phyloP scores from a whole-genome alignment of 192 early-diverging fungal species.

The Coemansia sp. region DNA sequence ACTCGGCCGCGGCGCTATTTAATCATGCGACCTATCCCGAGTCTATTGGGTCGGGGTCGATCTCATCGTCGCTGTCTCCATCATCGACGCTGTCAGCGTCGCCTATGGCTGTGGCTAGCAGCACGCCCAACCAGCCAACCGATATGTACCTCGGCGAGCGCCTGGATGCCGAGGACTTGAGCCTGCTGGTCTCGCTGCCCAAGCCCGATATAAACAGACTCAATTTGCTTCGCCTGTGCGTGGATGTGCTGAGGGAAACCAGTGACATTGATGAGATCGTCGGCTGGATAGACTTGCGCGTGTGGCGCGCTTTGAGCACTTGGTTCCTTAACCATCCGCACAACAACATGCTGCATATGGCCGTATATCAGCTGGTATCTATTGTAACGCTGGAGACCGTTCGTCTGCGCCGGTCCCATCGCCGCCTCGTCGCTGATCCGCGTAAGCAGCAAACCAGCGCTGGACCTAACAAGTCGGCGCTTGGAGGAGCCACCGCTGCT shows the following conservation, averaged over 20 bases:
- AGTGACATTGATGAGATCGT: constrained; percentile 46
- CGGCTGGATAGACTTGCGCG: constrained; percentile 55
- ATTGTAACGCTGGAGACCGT: constrained; percentile 44
- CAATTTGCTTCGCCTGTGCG: constrained; percentile 38
- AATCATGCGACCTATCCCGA: constrained; percentile 35
- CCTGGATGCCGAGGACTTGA: constrained; percentile 44
- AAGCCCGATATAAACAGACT: constrained; percentile 45
- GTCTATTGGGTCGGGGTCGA: constrained; percentile 43
- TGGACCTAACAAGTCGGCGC: background rate
- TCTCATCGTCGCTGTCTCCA: constrained; percentile 54
- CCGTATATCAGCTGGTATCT: constrained; percentile 48
- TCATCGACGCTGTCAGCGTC: constrained; percentile 55
- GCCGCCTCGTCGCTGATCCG: constrained; percentile 19
- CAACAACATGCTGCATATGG: constrained; percentile 51
- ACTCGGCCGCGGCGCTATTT: constrained; percentile 44
- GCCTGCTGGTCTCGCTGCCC: constrained; percentile 37
- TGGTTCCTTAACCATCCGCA: constrained; percentile 57
- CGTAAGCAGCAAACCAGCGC: background rate
- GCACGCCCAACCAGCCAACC: constrained; percentile 33
- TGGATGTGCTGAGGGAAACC: constrained; percentile 49
- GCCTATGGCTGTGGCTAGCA: constrained; percentile 45
- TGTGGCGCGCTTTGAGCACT: constrained; percentile 49
- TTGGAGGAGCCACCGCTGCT: background rate
- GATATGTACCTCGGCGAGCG: constrained; percentile 23
- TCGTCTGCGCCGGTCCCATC: constrained; percentile 32